Evolutionary conservation across 495 filamentous ascomycete genomes (phyloP).

Genomic region (Aspergillus coremiiformis): DNA sequence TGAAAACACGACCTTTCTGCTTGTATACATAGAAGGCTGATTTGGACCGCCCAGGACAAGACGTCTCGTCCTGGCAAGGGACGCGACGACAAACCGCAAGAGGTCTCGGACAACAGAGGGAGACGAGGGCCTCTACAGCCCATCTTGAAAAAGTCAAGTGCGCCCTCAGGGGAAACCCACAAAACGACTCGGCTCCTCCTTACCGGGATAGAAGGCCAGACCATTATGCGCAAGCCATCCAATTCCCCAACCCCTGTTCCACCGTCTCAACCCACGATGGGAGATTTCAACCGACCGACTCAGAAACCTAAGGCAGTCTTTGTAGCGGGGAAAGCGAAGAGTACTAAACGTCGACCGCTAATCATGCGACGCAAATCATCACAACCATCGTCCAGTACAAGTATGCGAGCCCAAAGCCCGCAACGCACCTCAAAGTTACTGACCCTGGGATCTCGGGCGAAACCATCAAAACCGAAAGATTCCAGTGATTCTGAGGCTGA

Average conservation of each 20-base stretch:
- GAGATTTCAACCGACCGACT: constrained; percentile 9
- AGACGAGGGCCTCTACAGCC: constrained; percentile 22
- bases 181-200: constrained; percentile 34
- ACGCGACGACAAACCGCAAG: neutral
- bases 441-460: neutral
- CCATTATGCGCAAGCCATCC: constrained; percentile 28
- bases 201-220: constrained; percentile 20
- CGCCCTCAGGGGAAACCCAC: constrained; percentile 18
- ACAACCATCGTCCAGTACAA: constrained; percentile 16
- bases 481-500: neutral
- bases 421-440: neutral
- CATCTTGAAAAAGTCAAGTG: constrained; percentile 34
- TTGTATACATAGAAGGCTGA: neutral
- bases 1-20: neutral
- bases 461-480: neutral
- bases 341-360: constrained; percentile 34
- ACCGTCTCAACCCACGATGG: constrained; percentile 9
- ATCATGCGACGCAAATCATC: constrained; percentile 40
- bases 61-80: neutral
- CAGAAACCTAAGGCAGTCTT: constrained; percentile 27
- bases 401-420: constrained; percentile 14
- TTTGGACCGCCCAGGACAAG: constrained; percentile 1
- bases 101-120: constrained; percentile 2
- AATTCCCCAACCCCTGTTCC: constrained; percentile 22
- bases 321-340: constrained; percentile 23